Conservation (phyloP, 1,139 yeast genomes). For the Magnusiomyces suaveolens region DNA sequence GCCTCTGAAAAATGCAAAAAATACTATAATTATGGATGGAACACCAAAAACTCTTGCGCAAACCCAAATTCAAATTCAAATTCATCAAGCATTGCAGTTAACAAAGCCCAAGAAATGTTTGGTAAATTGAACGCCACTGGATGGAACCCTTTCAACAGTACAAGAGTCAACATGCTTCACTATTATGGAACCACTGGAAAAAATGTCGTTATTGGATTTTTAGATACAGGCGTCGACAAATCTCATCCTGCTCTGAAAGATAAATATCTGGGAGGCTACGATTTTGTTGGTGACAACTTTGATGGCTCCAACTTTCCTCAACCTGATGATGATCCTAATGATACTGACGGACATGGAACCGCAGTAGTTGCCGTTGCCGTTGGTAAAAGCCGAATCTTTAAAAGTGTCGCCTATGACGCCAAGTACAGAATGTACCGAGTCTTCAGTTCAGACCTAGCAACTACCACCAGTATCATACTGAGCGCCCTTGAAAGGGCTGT, state of each 20-base stretch:
- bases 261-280: slow-evolving; percentile 15
- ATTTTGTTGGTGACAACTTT: not conserved
- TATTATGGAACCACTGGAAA: slow-evolving; percentile 16
- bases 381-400: slow-evolving; percentile 35
- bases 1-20: not conserved
- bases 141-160: slow-evolving; percentile 11
- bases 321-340: slow-evolving; percentile 16
- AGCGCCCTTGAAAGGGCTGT: slow-evolving; percentile 17
- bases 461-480: slow-evolving; percentile 16
- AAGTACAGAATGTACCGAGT: slow-evolving; percentile 18
- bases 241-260: slow-evolving; percentile 16
- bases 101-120: not conserved
- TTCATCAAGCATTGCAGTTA: not conserved
- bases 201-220: slow-evolving; percentile 16
- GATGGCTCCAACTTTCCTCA: not conserved
- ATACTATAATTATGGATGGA: not conserved
- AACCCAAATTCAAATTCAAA: not conserved
- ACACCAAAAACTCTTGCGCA: not conserved
- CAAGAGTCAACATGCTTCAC: slow-evolving; percentile 18
- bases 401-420: slow-evolving; percentile 41
- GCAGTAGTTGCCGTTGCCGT: slow-evolving; percentile 53
- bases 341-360: slow-evolving; percentile 46
- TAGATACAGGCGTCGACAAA: slow-evolving; percentile 20
- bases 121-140: not conserved
- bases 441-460: slow-evolving; percentile 14